phyloP scores from a whole-genome alignment of 352 stramenopile species.

The Phytophthora pisi region DNA sequence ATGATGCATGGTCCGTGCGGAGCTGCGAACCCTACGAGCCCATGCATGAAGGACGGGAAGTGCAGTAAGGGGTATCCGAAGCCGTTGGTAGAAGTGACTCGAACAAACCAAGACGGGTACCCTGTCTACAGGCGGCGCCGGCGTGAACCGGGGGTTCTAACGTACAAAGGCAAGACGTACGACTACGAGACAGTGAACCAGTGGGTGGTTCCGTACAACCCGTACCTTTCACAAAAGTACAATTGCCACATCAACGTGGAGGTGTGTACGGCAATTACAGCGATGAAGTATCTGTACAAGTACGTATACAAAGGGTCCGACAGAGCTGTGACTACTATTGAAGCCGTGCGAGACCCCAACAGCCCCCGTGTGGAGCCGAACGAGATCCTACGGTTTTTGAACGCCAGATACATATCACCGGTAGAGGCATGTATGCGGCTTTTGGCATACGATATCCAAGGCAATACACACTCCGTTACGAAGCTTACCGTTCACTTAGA shows the following conservation, averaged over 20 bases:
- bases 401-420: not conserved
- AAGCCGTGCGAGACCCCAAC: not conserved
- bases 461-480: constrained; percentile 11
- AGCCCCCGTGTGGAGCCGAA: not conserved
- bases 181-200: not conserved
- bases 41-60: not conserved
- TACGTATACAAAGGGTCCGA: not conserved
- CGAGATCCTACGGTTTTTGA: not conserved
- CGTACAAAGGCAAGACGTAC: not conserved
- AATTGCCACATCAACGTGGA: not conserved
- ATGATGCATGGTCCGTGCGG: not conserved
- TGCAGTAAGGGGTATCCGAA: not conserved
- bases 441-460: not conserved
- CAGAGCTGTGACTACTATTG: not conserved
- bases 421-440: not conserved
- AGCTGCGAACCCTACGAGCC: not conserved
- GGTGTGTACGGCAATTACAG: not conserved
- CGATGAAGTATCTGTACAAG: not conserved
- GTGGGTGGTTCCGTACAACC: not conserved
- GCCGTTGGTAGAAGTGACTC: not conserved
- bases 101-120: not conserved
- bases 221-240: not conserved
- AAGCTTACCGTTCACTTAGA: constrained; percentile 13
- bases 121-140: not conserved
- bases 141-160: not conserved